A percentile compares a stretch with the other conserved stretches of the same genome.
phyloP scores from a whole-genome alignment of 2,329 filamentous ascomycete genomes.

The Aureobasidium sp. region DNA sequence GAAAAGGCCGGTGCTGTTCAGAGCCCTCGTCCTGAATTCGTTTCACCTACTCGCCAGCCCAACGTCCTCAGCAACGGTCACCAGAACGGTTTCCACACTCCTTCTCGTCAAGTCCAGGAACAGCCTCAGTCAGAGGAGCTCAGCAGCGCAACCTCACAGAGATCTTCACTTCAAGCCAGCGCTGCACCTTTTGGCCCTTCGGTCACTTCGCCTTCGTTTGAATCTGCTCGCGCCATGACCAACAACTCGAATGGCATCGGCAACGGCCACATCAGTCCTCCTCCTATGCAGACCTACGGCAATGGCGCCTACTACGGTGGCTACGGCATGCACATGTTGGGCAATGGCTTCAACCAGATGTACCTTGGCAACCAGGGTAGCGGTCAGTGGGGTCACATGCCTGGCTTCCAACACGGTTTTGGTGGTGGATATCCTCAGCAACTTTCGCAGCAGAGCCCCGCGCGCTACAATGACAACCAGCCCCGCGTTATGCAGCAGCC shows the following conservation, averaged over 20 bases:
- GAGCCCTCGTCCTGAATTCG: constrained; percentile 13
- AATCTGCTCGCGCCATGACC: background rate
- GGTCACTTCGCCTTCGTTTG: constrained; percentile 31
- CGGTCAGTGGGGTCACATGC: constrained; percentile 23
- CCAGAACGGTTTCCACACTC: constrained; percentile 30
- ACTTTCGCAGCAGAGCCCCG: constrained; percentile 37
- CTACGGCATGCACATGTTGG: constrained; percentile 56
- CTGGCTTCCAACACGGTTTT: constrained; percentile 44
- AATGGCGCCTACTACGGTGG: constrained; percentile 38
- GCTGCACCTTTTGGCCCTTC: constrained; percentile 71
- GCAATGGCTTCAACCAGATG: constrained; percentile 63
- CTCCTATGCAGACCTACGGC: constrained; percentile 25
- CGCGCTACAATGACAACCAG: constrained; percentile 62
- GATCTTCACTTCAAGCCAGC: constrained; percentile 70
- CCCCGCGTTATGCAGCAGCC: constrained; percentile 62
- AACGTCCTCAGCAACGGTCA: constrained; percentile 52
- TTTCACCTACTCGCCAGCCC: constrained; percentile 13
- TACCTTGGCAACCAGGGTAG: constrained; percentile 39
- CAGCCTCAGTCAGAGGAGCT: constrained; percentile 40
- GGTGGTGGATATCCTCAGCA: constrained; percentile 47
- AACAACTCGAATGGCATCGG: background rate
- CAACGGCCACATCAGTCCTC: constrained; percentile 11
- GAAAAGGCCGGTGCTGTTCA: constrained; percentile 47
- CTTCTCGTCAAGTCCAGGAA: constrained; percentile 51
- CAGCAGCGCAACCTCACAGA: constrained; percentile 49